Evolutionary conservation across 1,284 basidiomycete species (phyloP).

Genomic region (Bjerkandera adusta): DNA sequence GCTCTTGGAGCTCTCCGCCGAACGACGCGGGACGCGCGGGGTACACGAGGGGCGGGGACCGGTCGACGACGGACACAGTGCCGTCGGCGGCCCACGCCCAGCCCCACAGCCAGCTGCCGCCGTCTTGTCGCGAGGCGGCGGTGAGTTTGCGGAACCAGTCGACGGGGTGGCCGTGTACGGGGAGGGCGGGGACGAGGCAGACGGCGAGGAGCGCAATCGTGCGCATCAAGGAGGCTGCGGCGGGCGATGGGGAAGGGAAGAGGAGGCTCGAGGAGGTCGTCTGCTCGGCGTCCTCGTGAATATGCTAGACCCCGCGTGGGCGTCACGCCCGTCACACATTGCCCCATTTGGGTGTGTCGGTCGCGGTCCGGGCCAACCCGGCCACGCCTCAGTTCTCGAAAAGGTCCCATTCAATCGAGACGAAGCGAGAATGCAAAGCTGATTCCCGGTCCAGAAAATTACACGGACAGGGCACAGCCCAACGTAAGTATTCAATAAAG

Average conservation of each 20-base stretch:
- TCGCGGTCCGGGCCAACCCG: too few species aligned
- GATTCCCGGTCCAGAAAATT: too few species aligned
- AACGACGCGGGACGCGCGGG: slow-evolving; percentile 68
- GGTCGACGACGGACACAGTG: slow-evolving; percentile 76
- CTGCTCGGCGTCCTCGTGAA: too few species aligned
- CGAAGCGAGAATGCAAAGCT: too few species aligned
- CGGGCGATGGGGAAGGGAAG: not conserved
- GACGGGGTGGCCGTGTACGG: slow-evolving; percentile 7
- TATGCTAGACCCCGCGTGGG: too few species aligned
- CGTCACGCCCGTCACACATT: too few species aligned
- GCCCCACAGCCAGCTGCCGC: slow-evolving; percentile 39
- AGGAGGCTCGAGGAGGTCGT: too few species aligned
- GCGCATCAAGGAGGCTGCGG: not conserved
- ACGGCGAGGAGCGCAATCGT: not conserved
- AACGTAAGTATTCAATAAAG: too few species aligned
- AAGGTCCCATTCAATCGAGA: too few species aligned
- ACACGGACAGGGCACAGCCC: too few species aligned
- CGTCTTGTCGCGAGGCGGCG: slow-evolving; percentile 10
- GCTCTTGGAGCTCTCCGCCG: slow-evolving; percentile 65
- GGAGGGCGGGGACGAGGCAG: not conserved
- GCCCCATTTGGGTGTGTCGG: too few species aligned
- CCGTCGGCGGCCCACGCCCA: slow-evolving; percentile 71
- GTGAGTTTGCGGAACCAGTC: slow-evolving; percentile 12
- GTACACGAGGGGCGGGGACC: slow-evolving; percentile 62
- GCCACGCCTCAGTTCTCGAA: too few species aligned